phyloP scores from a whole-genome alignment of 805 yeast species.

The Metschnikowia hibisci region DNA sequence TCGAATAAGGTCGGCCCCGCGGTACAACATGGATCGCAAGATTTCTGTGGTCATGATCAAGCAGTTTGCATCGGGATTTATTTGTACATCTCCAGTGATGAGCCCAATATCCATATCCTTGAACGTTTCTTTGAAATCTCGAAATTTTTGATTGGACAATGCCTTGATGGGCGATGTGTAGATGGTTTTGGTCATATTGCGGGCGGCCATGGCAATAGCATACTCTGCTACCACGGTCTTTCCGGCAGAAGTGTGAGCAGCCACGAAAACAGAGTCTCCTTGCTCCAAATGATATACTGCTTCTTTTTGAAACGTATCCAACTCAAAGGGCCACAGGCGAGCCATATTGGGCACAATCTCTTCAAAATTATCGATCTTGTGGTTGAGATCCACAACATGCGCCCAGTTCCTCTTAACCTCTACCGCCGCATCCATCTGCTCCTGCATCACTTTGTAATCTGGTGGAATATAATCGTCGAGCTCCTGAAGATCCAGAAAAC shows the following conservation, averaged over 20 bases:
- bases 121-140: conserved; percentile 80
- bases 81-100: conserved; percentile 96
- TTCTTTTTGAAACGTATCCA: conserved; percentile 94
- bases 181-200: conserved; percentile 95
- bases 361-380: conserved; percentile 74
- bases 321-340: conserved; percentile 87
- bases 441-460: conserved; percentile 27
- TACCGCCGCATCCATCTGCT: conserved; percentile 22
- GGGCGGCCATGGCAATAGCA: conserved; percentile 93
- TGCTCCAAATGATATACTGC: conserved; percentile 95
- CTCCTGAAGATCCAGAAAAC: conserved; percentile 29
- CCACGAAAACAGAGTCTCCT: conserved; percentile 97
- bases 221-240: conserved; percentile 98
- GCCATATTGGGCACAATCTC: conserved; percentile 94
- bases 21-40: conserved; percentile 87
- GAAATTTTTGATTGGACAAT: conserved; percentile 80
- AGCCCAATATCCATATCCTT: conserved; percentile 86
- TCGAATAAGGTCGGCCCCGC: conserved; percentile 94
- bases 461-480: conserved; percentile 42
- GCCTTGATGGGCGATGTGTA: conserved; percentile 96
- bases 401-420: conserved; percentile 74
- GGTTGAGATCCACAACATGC: conserved; percentile 85
- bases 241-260: conserved; percentile 99
- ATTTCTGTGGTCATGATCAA: conserved; percentile 98
- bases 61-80: conserved; percentile 94